Evolutionary conservation across 2,329 filamentous ascomycete species (phyloP), one percentile per base, ranked within the genome.

Genomic region (Aspergillus sp.): DNA sequence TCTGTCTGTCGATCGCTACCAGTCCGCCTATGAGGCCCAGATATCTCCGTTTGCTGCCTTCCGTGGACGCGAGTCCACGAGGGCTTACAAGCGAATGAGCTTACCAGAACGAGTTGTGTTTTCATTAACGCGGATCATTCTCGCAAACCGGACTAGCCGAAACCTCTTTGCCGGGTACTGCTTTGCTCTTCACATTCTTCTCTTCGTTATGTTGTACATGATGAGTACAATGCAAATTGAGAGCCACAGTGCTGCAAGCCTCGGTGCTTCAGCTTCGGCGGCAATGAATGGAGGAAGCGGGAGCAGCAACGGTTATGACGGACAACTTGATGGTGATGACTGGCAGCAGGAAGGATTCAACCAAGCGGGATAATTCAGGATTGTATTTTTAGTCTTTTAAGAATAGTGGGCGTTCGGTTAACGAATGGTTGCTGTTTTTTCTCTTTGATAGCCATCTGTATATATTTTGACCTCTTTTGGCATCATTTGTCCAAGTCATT

Each of bases 41-140:
- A 89, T 99, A 48, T 96, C 92, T 11, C 95, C 95, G 0, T 99
- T 99, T 73, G 93, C 93, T 24, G 92, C 92, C 3, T 99, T 99
- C 78, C 84, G 93, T 44, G 93, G 93, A n/a, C 85, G 93, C 51
- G 96, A 99, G 77, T 93, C 90, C 38, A 89, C 91, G 6, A 83
- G 96, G 48, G 95, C 93, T 1, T 93, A 96, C 74, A 91, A 92
- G 69, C 86, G 93, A 42, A 96, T 99, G 92, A 93, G 88, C 67
- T 78, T 97, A 8, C 92, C 93, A 0, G 95, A 99, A 75, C 83
- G 95, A 39, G 85, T 91, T 48, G 89, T 99, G 4, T 96, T 96
- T 75, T 93, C 92, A 34, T 83, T 97, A 53, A 96, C 93, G 47
- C 85, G 92, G 56, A 90, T 96, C 78, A 91, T 99, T 47, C 81